A percentile compares a stretch with the other conserved stretches of the same genome.
These are phyloP conservation scores for Botrytis medusae DNA, from an alignment of 2,329 filamentous ascomycete species.

Conservation along the genomic window DNA sequence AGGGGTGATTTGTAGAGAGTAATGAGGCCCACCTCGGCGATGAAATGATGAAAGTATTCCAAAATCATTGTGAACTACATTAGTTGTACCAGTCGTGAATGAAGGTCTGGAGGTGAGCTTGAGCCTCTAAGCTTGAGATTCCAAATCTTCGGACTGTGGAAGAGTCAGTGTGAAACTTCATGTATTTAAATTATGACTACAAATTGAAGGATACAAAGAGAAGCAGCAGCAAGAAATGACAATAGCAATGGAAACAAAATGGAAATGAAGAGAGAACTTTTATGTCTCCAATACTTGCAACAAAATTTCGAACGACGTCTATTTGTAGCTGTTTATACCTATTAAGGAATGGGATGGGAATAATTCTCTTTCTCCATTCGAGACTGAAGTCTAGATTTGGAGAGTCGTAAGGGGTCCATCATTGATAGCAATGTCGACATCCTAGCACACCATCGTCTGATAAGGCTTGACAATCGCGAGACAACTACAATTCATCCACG, in stretches of 20 bases:
- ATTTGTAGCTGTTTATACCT: background rate
- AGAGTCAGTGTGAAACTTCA: constrained; percentile 2
- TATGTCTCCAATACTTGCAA: background rate
- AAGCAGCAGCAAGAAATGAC: background rate
- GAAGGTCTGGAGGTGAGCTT: background rate
- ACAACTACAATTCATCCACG: background rate
- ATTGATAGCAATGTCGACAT: background rate
- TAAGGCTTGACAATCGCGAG: background rate
- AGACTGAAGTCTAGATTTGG: background rate
- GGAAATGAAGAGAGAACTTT: background rate
- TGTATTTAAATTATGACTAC: background rate
- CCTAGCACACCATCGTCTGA: background rate
- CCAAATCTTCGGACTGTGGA: background rate
- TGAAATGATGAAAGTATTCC: constrained; percentile 23
- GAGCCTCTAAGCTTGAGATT: background rate
- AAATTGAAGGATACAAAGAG: background rate
- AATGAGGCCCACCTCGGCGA: constrained; percentile 48
- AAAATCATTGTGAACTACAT: constrained; percentile 28
- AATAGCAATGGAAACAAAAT: background rate
- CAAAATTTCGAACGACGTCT: background rate
- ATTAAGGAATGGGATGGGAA: background rate
- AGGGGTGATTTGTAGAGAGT: constrained; percentile 45
- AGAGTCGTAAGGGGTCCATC: background rate
- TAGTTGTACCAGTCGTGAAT: background rate
- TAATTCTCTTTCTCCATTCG: background rate